These are phyloP conservation scores for Quercus gilva DNA, from an alignment of 306 rosid species.

Conservation along the genomic window DNA sequence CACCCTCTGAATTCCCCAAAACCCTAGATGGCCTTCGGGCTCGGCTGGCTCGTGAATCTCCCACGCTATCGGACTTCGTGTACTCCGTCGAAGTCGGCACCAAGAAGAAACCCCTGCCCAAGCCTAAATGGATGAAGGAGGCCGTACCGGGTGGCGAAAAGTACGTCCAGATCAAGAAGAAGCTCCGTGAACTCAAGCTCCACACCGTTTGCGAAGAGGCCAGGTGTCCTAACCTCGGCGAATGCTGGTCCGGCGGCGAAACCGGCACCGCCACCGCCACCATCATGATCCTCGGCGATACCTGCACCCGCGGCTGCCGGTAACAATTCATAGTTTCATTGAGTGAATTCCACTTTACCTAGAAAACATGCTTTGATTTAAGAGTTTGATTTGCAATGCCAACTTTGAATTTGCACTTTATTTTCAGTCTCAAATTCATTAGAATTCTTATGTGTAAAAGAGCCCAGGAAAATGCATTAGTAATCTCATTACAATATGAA, in stretches of 20 bases:
- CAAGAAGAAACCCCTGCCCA: constrained; percentile 94
- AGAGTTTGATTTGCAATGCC: too few species aligned
- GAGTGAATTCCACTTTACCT: too few species aligned
- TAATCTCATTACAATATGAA: too few species aligned
- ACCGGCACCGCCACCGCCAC: constrained; percentile 98
- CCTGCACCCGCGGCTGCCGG: constrained; percentile 99
- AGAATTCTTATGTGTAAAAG: too few species aligned
- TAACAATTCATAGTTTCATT: background rate
- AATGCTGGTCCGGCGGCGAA: constrained; percentile 99
- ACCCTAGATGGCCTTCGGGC: constrained; percentile 76
- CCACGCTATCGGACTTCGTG: constrained; percentile 52
- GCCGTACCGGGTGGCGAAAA: constrained; percentile 91
- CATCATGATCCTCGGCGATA: constrained; percentile 95
- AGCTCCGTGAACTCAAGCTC: constrained; percentile 87
- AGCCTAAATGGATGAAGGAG: constrained; percentile 99
- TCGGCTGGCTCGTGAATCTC: constrained; percentile 67
- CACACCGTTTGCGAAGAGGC: constrained; percentile 99
- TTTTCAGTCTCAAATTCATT: too few species aligned
- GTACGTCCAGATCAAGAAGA: constrained; percentile 96
- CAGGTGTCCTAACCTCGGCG: constrained; percentile 85
- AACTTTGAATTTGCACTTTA: too few species aligned
- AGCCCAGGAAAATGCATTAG: too few species aligned
- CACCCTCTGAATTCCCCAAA: constrained; percentile 48
- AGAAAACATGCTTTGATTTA: too few species aligned
- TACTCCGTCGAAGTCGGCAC: constrained; percentile 96